Conservation (phyloP, 164 flowering plant species). For the Houttuynia cordata region DNA sequence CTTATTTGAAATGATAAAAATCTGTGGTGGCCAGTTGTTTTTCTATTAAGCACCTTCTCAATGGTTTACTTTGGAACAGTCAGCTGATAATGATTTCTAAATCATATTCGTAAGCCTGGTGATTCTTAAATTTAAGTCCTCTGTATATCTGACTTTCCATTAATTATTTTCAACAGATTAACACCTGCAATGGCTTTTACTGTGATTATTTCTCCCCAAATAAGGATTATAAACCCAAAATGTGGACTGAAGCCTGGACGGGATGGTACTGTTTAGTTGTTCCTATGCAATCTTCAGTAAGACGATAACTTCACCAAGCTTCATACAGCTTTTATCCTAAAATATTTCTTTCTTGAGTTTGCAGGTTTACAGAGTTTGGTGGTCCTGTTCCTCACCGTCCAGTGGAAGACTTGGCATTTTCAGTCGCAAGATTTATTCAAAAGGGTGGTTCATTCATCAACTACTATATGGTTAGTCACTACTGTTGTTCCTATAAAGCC, state of each 20-base stretch:
- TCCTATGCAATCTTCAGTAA: background rate
- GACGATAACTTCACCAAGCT: background rate
- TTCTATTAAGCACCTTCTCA: too few species aligned
- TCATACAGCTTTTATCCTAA: background rate
- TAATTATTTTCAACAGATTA: slow-evolving; percentile 40
- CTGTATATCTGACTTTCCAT: background rate
- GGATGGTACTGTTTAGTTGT: slow-evolving; percentile 55
- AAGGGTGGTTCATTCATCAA: slow-evolving; percentile 90
- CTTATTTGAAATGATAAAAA: too few species aligned
- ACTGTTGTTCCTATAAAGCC: background rate
- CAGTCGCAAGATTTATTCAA: slow-evolving; percentile 89
- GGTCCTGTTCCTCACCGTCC: slow-evolving; percentile 87
- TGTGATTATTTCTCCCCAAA: slow-evolving; percentile 95
- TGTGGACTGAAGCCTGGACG: slow-evolving; percentile 99
- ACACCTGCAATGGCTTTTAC: slow-evolving; percentile 95
- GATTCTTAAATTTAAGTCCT: background rate
- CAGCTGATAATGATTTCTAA: background rate
- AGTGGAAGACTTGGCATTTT: slow-evolving; percentile 86
- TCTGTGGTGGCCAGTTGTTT: too few species aligned
- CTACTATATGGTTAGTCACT: slow-evolving; percentile 73
- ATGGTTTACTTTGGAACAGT: too few species aligned
- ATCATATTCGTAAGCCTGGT: background rate
- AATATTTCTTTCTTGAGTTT: background rate
- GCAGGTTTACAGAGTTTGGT: slow-evolving; percentile 92
- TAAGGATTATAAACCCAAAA: slow-evolving; percentile 83